phyloP scores from a whole-genome alignment of 805 yeast genomes.

The Ogataea pini region DNA sequence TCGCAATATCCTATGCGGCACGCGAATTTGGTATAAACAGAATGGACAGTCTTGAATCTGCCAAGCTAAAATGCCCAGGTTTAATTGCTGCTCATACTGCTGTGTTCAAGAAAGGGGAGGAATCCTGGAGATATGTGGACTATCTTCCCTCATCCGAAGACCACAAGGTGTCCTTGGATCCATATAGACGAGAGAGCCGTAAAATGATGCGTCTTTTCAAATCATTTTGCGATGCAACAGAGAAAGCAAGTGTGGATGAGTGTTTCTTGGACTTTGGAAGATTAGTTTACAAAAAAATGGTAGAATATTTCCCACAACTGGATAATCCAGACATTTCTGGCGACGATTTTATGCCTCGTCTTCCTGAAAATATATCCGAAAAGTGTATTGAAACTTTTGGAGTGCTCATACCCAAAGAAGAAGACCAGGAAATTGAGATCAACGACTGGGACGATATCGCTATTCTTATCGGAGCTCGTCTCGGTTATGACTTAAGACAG shows the following conservation, averaged over 20 bases:
- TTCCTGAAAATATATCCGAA: slow-evolving; percentile 41
- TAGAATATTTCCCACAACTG: slow-evolving; percentile 50
- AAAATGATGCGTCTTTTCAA: slow-evolving; percentile 70
- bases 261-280: slow-evolving; percentile 84
- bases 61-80: slow-evolving; percentile 73
- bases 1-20: slow-evolving; percentile 92
- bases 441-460: slow-evolving; percentile 83
- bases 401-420: slow-evolving; percentile 26
- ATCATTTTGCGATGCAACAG: slow-evolving; percentile 64
- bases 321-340: slow-evolving; percentile 16
- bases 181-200: slow-evolving; percentile 84
- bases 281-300: slow-evolving; percentile 46
- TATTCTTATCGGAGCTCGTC: slow-evolving; percentile 62
- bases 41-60: slow-evolving; percentile 70
- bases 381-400: slow-evolving; percentile 35
- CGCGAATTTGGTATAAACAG: slow-evolving; percentile 78
- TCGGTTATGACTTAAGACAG: slow-evolving; percentile 55
- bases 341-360: slow-evolving; percentile 41
- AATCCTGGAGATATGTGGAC: slow-evolving; percentile 73
- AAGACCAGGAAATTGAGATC: slow-evolving; percentile 21
- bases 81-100: slow-evolving; percentile 88
- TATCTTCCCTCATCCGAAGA: slow-evolving; percentile 57
- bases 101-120: slow-evolving; percentile 84
- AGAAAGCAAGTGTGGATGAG: slow-evolving; percentile 96
- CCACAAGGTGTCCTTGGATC: slow-evolving; percentile 88